phyloP scores from a whole-genome alignment of 1,284 basidiomycete species.

The Calocybe gambosa region DNA sequence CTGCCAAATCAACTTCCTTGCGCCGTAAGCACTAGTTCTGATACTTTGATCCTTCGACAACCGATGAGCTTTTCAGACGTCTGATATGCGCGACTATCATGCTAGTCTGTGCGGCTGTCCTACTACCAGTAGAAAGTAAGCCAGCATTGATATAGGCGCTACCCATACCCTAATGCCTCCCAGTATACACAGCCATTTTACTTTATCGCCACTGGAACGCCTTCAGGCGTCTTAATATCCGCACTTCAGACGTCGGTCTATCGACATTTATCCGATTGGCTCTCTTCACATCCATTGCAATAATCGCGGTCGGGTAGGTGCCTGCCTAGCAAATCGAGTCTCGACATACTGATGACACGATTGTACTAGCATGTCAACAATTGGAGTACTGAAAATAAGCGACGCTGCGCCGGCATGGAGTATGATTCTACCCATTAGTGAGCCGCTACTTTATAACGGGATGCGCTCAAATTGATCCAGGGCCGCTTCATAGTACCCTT shows the following conservation, averaged over 20 bases:
- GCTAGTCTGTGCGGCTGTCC: neutral
- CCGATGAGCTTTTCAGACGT: neutral
- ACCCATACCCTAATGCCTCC: neutral
- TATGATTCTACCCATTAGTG: conserved; percentile 8
- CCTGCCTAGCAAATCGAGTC: neutral
- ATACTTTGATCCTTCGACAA: neutral
- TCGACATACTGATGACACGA: neutral
- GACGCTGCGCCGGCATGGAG: conserved; percentile 5
- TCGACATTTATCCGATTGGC: conserved; percentile 7
- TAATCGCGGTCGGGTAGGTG: conserved; percentile 4
- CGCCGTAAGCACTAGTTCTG: conserved; percentile 6
- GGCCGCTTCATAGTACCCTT: neutral
- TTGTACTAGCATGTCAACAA: conserved; percentile 1
- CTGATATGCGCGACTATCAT: conserved; percentile 1
- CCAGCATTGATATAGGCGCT: neutral
- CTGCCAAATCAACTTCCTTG: conserved; percentile 6
- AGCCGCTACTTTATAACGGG: conserved; percentile 1
- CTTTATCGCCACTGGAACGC: conserved; percentile 6
- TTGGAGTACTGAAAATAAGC: neutral
- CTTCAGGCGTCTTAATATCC: conserved; percentile 1
- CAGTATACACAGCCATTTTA: conserved; percentile 3
- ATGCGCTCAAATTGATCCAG: neutral
- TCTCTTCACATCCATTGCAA: conserved; percentile 1
- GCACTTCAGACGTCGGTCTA: neutral
- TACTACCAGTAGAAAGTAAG: conserved; percentile 4